Conservation (phyloP, 768 basidiomycete species). For the Auriscalpium microsporum region DNA sequence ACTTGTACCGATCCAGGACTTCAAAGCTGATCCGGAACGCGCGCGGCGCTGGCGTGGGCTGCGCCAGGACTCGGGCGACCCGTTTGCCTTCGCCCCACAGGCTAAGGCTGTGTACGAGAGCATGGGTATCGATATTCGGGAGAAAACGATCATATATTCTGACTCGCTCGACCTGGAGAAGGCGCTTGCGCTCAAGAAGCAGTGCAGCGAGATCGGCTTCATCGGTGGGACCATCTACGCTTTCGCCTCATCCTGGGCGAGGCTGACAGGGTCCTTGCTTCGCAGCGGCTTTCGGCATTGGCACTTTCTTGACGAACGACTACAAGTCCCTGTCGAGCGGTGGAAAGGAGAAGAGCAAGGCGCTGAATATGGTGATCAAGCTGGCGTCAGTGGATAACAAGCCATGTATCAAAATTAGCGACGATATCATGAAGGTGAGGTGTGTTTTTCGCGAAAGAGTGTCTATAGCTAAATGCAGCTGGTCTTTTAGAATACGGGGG, state of each 20-base stretch:
- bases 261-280: background rate
- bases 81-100: slow-evolving; percentile 66
- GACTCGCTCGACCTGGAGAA: slow-evolving; percentile 71
- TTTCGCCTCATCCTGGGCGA: background rate
- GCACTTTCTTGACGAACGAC: slow-evolving; percentile 89
- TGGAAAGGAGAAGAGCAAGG: slow-evolving; percentile 56
- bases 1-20: slow-evolving; percentile 37
- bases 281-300: slow-evolving; percentile 85
- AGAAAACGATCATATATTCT: slow-evolving; percentile 76
- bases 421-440: slow-evolving; percentile 74
- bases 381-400: slow-evolving; percentile 62
- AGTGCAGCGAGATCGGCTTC: slow-evolving; percentile 69
- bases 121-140: slow-evolving; percentile 56
- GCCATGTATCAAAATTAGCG: slow-evolving; percentile 89
- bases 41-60: slow-evolving; percentile 73
- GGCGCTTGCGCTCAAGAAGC: slow-evolving; percentile 58
- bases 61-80: slow-evolving; percentile 92
- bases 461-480: background rate
- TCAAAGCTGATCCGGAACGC: slow-evolving; percentile 43
- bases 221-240: slow-evolving; percentile 30
- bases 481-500: slow-evolving; percentile 38
- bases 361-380: slow-evolving; percentile 95
- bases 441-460: background rate
- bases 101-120: slow-evolving; percentile 65
- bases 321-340: slow-evolving; percentile 43